Evolutionary conservation across 2,329 filamentous ascomycete species (phyloP).

Genomic region (Lithohypha guttulata): DNA sequence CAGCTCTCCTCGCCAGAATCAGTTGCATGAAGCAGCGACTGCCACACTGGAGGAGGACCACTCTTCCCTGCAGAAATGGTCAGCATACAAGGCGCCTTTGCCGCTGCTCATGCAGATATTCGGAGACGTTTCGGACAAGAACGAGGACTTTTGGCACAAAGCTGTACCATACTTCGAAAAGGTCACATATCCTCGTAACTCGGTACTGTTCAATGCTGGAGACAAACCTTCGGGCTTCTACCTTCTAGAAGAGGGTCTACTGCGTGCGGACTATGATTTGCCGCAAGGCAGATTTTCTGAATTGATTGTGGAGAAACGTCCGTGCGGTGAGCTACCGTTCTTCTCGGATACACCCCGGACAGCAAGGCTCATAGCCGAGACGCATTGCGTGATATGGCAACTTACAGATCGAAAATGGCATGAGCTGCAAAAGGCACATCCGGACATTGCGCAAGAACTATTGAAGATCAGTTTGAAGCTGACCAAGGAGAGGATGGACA

Average conservation of each 20-base stretch:
- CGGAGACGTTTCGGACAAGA: constrained; percentile 70
- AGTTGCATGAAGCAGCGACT: constrained; percentile 67
- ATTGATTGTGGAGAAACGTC: constrained; percentile 85
- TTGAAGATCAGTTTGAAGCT: constrained; percentile 81
- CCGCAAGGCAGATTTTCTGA: constrained; percentile 84
- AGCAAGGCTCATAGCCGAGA: constrained; percentile 73
- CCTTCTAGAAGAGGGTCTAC: constrained; percentile 75
- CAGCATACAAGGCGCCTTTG: constrained; percentile 78
- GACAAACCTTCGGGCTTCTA: constrained; percentile 77
- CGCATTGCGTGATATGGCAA: constrained; percentile 71
- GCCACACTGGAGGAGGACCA: constrained; percentile 59
- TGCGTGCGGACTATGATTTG: constrained; percentile 80
- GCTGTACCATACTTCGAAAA: constrained; percentile 64
- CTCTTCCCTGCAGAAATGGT: constrained; percentile 57
- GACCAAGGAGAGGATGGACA: constrained; percentile 84
- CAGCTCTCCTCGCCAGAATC: constrained; percentile 69
- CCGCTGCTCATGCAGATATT: constrained; percentile 93
- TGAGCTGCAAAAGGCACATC: constrained; percentile 58
- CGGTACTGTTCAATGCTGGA: constrained; percentile 66
- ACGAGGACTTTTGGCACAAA: constrained; percentile 92
- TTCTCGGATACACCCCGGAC: constrained; percentile 84
- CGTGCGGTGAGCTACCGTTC: constrained; percentile 91
- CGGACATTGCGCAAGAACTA: constrained; percentile 72
- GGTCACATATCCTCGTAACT: constrained; percentile 56
- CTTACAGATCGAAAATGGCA: constrained; percentile 64